These are phyloP conservation scores for Miamiensis avidus DNA, from an alignment of 169 alveolate genomes.

Conservation along the genomic window DNA sequence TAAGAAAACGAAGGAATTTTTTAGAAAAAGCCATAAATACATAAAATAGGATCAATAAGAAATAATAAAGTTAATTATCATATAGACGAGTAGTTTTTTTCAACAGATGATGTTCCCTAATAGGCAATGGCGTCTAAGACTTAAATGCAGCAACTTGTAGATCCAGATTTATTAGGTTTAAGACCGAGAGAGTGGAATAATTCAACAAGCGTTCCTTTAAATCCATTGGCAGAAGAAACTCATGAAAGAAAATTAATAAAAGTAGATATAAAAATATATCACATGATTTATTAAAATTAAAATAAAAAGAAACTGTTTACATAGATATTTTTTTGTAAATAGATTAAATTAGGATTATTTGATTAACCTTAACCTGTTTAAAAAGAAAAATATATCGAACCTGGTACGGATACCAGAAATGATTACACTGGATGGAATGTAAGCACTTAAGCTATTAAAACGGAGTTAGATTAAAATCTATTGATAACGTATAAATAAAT, in stretches of 20 bases:
- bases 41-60: background rate
- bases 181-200: slow-evolving; percentile 26
- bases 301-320: too few species aligned
- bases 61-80: background rate
- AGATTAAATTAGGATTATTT: slow-evolving; percentile 44
- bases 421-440: slow-evolving; percentile 51
- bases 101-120: background rate
- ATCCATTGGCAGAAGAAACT: slow-evolving; percentile 48
- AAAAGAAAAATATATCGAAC: slow-evolving; percentile 37
- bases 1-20: background rate
- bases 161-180: slow-evolving; percentile 1
- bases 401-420: slow-evolving; percentile 44
- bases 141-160: background rate
- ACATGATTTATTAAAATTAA: too few species aligned
- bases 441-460: slow-evolving; percentile 19
- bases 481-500: background rate
- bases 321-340: background rate
- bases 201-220: slow-evolving; percentile 38
- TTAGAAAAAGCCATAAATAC: background rate
- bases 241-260: slow-evolving; percentile 51
- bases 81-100: background rate
- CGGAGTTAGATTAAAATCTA: slow-evolving; percentile 4
- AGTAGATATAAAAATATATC: background rate
- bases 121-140: background rate
- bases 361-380: slow-evolving; percentile 43